Evolutionary conservation across 1,139 yeast genomes (phyloP).

Genomic region (Taphrina flavorubra): DNA sequence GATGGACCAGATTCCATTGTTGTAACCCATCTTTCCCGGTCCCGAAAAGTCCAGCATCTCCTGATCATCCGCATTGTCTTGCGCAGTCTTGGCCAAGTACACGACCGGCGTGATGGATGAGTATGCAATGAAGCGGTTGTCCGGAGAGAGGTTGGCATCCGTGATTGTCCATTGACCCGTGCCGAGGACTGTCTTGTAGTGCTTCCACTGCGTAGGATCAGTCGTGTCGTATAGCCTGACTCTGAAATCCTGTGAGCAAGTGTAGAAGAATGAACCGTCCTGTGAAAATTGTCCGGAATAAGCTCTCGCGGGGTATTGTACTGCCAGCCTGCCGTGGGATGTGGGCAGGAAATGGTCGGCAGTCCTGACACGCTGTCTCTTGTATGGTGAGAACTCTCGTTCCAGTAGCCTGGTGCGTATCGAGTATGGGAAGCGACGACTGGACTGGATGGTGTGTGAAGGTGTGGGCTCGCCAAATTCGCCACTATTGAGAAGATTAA

Average conservation of each 20-base stretch:
- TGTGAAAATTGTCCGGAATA: slow-evolving; percentile 50
- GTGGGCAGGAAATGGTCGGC: slow-evolving; percentile 44
- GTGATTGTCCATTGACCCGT: slow-evolving; percentile 51
- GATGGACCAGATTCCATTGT: slow-evolving; percentile 47
- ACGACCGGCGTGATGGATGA: slow-evolving; percentile 47
- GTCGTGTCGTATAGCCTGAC: slow-evolving; percentile 48
- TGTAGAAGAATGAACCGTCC: slow-evolving; percentile 49
- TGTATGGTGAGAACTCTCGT: slow-evolving; percentile 41
- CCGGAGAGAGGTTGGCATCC: slow-evolving; percentile 49
- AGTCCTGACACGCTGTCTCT: slow-evolving; percentile 42
- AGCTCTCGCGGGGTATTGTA: slow-evolving; percentile 47
- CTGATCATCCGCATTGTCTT: slow-evolving; percentile 43
- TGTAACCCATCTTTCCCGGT: slow-evolving; percentile 31
- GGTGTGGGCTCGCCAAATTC: slow-evolving; percentile 43
- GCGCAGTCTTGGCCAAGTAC: slow-evolving; percentile 46
- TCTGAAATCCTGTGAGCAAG: slow-evolving; percentile 49
- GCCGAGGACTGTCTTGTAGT: slow-evolving; percentile 45
- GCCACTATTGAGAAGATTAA: slow-evolving; percentile 45
- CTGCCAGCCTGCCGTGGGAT: slow-evolving; percentile 33
- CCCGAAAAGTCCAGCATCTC: slow-evolving; percentile 43
- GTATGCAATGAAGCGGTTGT: slow-evolving; percentile 47
- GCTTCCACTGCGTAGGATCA: slow-evolving; percentile 46
- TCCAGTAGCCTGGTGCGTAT: slow-evolving; percentile 43
- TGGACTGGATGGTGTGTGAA: slow-evolving; percentile 39
- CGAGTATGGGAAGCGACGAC: slow-evolving; percentile 43